phyloP scores from a whole-genome alignment of 441 rosid genomes.

The Brassica hybrid region DNA sequence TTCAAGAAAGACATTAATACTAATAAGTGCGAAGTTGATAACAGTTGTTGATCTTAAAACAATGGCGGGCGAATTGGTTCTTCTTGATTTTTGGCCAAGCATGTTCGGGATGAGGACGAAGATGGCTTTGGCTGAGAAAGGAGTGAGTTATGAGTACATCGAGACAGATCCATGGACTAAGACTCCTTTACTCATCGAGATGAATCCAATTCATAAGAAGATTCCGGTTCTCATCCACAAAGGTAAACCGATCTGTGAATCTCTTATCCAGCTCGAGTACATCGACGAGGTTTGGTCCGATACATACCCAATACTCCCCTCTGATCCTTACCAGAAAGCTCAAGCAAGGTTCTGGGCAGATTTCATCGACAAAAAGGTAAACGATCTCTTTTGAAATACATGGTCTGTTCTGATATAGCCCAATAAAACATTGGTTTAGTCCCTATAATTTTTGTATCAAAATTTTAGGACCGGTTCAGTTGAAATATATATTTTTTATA shows the following conservation, averaged over 20 bases:
- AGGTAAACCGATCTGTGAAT: slow-evolving; percentile 5
- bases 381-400: not conserved
- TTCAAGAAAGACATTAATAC: not conserved
- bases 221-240: slow-evolving; percentile 15
- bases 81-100: slow-evolving; percentile 12
- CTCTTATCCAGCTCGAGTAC: slow-evolving; percentile 14
- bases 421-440: not conserved
- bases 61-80: not conserved
- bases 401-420: not conserved
- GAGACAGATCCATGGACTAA: not conserved
- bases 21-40: not conserved
- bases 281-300: slow-evolving; percentile 3
- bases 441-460: not conserved
- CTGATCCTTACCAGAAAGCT: slow-evolving; percentile 17
- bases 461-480: too few relatives aligned
- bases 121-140: slow-evolving; percentile 12
- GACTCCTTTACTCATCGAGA: slow-evolving; percentile 11
- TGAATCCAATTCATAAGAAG: slow-evolving; percentile 6
- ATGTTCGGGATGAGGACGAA: slow-evolving; percentile 8
- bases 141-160: not conserved
- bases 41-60: not conserved
- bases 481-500: too few relatives aligned
- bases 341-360: slow-evolving; percentile 7
- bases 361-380: slow-evolving; percentile 11
- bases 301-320: not conserved